Base-by-base conservation (phyloP, 2,329 filamentous ascomycete genomes). In the Colletotrichum scovillei region DNA sequence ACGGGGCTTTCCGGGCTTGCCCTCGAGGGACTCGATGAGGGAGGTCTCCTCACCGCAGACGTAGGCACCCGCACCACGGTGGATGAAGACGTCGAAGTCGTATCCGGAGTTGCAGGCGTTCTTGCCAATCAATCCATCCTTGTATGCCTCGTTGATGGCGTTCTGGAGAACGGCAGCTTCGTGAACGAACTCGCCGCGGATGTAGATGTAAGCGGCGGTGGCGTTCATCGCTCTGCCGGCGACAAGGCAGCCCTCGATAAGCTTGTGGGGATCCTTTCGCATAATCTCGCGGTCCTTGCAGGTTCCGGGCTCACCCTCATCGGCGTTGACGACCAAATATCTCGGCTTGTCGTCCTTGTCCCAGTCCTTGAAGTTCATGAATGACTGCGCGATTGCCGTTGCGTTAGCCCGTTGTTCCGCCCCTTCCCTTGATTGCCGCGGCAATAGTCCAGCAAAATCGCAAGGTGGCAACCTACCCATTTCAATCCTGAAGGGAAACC, bases 281-380 rank as follows among this genome's bases (percentile, higher is more conserved):
- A 99, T 99, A 78, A 99, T 99, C 85, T 99, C 97, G 82, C 97
- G 93, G 85, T 99, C 97, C 88, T 99, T 99, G 92, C 97, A 99
- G 67, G 97, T 99, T 84, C 97, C 97, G 35, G 97, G 97, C 86
- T 99, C 97, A 81, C 97, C 97, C 88, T 99, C 97, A 84, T 99
- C 97, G 78, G 97, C 97, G 81, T 99, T 99, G 87, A 99, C 95
- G 75, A 99, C 96, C 68, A 99, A 89, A 82, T 99, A 99, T 80
- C 97, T 92, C 77, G 97, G 97, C 86, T 97, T 97, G 79, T 85
- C 93, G 84, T 98, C 97, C 87, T 99, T 97, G 80, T 99, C 96
- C 97, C 97, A 99, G 80, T 95, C 97, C 87, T 98, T 98, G 89
- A 96, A 95, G 89, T 99, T 99, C 97, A 99, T 99, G 86, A 99